Base-by-base conservation (phyloP, 2,329 filamentous ascomycete species). In the Fusarium stilboides region DNA sequence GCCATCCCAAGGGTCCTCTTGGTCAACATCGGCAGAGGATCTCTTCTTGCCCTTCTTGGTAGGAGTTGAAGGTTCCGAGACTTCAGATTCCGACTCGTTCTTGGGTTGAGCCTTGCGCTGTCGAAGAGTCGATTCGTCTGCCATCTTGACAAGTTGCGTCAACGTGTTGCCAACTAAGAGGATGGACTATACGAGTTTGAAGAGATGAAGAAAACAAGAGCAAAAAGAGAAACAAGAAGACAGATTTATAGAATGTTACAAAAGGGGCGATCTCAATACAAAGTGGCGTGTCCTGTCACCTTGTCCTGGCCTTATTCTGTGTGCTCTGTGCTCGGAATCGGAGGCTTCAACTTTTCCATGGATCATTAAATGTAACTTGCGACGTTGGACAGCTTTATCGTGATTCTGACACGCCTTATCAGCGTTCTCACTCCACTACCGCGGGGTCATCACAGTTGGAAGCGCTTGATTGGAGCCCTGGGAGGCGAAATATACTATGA, bases 1-100 rank as follows among this genome's bases (percentile, higher is more conserved):
- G 24, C 74, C 74, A 45, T 94, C 91, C 67, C 67, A 69, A 20
- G 57, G 49, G 76, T 71, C 87, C 61, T 92, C 88, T 67, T 80
- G 70, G 34, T 78, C 74, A 39, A 54, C 69, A 57, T 62, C 55
- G 13, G 63, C 69, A 36, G 62, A 68, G 10, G 62, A 68, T 46
- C 47, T 73, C 56, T 67, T 65, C 46, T 70, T 74, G 60, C 59
- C 19, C 51, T 67, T 61, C 39, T 76, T 69, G 24, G 70, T 66
- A 36, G 73, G 77, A 26, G 71, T 62, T 47, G 74, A 75, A 63
- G 69, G 71, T 44, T 71, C 60, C 33, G 64, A 57, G 42, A 71
- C 66, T n/a, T 73, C 60, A 12, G 59, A 40, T 15, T 57, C 68
- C 14, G 62, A 31, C n/a, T 68, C 45, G 14, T 71, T 60, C 52